Conservation (phyloP, 176 grass and related monocot species). For the Musa acuminata region DNA sequence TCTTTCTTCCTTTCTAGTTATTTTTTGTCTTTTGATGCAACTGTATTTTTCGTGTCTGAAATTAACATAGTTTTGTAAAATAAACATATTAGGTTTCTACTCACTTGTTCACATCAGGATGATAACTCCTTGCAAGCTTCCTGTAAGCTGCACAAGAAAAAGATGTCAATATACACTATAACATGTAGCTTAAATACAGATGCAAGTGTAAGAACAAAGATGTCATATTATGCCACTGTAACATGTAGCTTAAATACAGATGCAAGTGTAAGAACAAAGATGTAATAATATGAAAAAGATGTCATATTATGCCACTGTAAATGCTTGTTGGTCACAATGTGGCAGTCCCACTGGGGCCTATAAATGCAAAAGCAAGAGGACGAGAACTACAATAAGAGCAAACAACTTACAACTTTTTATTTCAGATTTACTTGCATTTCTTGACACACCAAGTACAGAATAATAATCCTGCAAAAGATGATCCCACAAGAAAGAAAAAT, state of each 20-base stretch:
- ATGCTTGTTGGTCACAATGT: not conserved
- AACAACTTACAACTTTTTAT: conserved; percentile 73
- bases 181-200: conserved; percentile 9
- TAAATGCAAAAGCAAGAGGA: not conserved
- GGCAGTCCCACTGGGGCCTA: not conserved
- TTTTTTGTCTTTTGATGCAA: not conserved
- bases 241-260: conserved; percentile 9
- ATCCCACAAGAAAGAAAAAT: not conserved
- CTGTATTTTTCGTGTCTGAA: not conserved
- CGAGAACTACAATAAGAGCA: not conserved
- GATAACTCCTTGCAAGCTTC: conserved; percentile 80
- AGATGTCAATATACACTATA: conserved; percentile 5
- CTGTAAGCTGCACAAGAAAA: conserved; percentile 57
- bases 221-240: not conserved
- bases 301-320: too few species aligned
- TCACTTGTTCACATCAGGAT: conserved; percentile 97
- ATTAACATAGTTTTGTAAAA: not conserved
- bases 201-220: not conserved
- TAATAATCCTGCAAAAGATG: conserved; percentile 81
- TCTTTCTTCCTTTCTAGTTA: not conserved
- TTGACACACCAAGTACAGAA: conserved; percentile 80
- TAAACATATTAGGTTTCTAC: conserved; percentile 7
- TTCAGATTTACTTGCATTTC: conserved; percentile 99
- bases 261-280: not conserved
- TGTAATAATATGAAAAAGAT: too few species aligned